phyloP scores from a whole-genome alignment of 768 basidiomycete species.

The Steccherinum ochraceum region DNA sequence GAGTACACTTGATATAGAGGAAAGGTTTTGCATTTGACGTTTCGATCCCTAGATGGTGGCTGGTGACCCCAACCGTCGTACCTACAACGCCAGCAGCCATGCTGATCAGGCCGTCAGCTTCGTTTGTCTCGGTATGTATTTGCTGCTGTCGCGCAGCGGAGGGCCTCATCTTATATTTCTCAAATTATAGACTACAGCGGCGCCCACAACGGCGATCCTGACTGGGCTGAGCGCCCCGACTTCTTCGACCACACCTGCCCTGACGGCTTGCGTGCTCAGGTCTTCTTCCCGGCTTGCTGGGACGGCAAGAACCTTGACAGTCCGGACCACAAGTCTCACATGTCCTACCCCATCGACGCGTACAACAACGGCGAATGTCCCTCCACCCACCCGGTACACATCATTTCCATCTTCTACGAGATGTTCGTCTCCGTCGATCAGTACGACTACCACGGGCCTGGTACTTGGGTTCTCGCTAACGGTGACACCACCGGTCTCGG shows the following conservation, averaged over 20 bases:
- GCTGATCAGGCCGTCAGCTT: slow-evolving; percentile 13
- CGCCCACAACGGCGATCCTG: slow-evolving; percentile 10
- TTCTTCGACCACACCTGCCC: slow-evolving; percentile 20
- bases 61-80: slow-evolving; percentile 7
- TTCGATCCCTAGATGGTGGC: slow-evolving; percentile 11
- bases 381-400: slow-evolving; percentile 11
- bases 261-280: slow-evolving; percentile 20
- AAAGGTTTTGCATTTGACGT: too few species aligned
- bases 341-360: slow-evolving; percentile 22
- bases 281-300: slow-evolving; percentile 28
- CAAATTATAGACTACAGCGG: slow-evolving; percentile 10
- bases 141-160: too few species aligned
- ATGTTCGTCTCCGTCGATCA: slow-evolving; percentile 6
- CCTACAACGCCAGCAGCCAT: slow-evolving; percentile 9
- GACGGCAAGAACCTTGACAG: slow-evolving; percentile 30
- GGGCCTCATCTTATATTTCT: too few species aligned
- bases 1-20: too few species aligned
- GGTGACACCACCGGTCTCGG: slow-evolving; percentile 11
- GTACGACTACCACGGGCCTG: slow-evolving; percentile 11
- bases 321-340: slow-evolving; percentile 29
- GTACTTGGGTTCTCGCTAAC: slow-evolving; percentile 11
- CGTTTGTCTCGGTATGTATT: slow-evolving; percentile 12
- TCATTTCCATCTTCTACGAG: slow-evolving; percentile 15
- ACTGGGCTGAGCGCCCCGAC: slow-evolving; percentile 12
- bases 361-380: slow-evolving; percentile 14